Conservation (phyloP, 768 basidiomycete genomes). For the Lactarius tabidus region DNA sequence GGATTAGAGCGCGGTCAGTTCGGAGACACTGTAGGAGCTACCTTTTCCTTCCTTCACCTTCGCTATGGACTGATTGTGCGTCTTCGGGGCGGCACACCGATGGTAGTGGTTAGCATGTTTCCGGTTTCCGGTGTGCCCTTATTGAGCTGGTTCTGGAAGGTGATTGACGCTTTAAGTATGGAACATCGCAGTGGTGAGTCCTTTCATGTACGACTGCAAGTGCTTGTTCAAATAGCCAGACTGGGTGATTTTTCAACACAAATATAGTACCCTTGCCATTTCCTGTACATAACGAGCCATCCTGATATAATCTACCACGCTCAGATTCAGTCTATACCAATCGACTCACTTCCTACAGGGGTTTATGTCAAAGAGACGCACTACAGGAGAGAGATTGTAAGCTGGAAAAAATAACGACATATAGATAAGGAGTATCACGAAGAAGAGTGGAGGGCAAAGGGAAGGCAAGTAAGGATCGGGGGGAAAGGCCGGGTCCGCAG, state of each 20-base stretch:
- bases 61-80: slow-evolving; percentile 89
- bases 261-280: too few species aligned
- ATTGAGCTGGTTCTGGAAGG: slow-evolving; percentile 89
- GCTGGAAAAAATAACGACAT: not conserved
- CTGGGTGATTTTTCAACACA: too few species aligned
- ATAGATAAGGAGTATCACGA: too few species aligned
- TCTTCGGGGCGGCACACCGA: slow-evolving; percentile 91
- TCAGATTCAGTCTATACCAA: too few species aligned
- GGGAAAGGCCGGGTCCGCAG: too few species aligned
- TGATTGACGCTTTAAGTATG: slow-evolving; percentile 99
- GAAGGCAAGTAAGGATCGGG: too few species aligned
- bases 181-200: slow-evolving; percentile 97
- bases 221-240: slow-evolving; percentile 88
- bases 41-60: slow-evolving; percentile 90
- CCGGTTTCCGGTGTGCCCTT: slow-evolving; percentile 62
- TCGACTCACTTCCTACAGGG: too few species aligned
- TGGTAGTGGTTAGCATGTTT: slow-evolving; percentile 80
- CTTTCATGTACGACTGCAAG: slow-evolving; percentile 90
- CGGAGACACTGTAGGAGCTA: slow-evolving; percentile 34
- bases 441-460: too few species aligned
- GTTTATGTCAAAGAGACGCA: too few species aligned
- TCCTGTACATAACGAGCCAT: too few species aligned
- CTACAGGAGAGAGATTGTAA: too few species aligned
- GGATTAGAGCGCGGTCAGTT: not conserved
- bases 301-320: too few species aligned